phyloP scores from a whole-genome alignment of 805 yeast genomes.

The Candida tibetensis region DNA sequence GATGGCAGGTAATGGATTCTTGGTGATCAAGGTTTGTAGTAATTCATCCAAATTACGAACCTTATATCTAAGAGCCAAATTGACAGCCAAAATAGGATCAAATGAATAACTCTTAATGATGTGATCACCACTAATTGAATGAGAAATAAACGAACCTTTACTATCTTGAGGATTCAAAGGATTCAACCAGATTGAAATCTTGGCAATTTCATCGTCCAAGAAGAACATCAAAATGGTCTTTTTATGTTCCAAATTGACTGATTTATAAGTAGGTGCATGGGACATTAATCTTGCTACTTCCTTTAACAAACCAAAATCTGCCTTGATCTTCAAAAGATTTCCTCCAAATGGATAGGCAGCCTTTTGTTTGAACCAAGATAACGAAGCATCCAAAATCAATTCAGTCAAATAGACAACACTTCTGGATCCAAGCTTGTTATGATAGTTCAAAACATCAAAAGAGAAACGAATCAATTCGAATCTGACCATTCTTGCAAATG shows the following conservation, averaged over 20 bases:
- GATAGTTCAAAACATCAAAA: slow-evolving; percentile 59
- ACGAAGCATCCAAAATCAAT: slow-evolving; percentile 59
- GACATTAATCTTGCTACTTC: slow-evolving; percentile 43
- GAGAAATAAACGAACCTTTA: slow-evolving; percentile 33
- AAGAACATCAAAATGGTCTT: slow-evolving; percentile 57
- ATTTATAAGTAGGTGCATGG: slow-evolving; percentile 18
- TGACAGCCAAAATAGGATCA: slow-evolving; percentile 71
- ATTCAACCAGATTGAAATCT: slow-evolving; percentile 74
- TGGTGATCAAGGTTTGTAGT: slow-evolving; percentile 45
- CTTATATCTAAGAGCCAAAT: slow-evolving; percentile 61
- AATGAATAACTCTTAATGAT: slow-evolving; percentile 58
- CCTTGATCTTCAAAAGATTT: slow-evolving; percentile 64
- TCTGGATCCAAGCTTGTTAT: slow-evolving; percentile 48
- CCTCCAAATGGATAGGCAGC: slow-evolving; percentile 82
- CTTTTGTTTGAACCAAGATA: slow-evolving; percentile 73
- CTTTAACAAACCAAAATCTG: slow-evolving; percentile 61
- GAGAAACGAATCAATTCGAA: slow-evolving; percentile 72
- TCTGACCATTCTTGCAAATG: slow-evolving; percentile 71
- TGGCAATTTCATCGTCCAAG: slow-evolving; percentile 71
- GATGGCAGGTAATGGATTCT: slow-evolving; percentile 59
- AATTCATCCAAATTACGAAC: slow-evolving; percentile 36
- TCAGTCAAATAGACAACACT: slow-evolving; percentile 45
- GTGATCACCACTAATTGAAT: slow-evolving; percentile 36
- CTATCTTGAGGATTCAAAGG: slow-evolving; percentile 49
- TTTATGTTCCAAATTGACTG: slow-evolving; percentile 42